A percentile compares a stretch with the other conserved stretches of the same genome.
These are phyloP conservation scores for Irpex lacteus DNA, from an alignment of 1,284 basidiomycete genomes.

Conservation along the genomic window DNA sequence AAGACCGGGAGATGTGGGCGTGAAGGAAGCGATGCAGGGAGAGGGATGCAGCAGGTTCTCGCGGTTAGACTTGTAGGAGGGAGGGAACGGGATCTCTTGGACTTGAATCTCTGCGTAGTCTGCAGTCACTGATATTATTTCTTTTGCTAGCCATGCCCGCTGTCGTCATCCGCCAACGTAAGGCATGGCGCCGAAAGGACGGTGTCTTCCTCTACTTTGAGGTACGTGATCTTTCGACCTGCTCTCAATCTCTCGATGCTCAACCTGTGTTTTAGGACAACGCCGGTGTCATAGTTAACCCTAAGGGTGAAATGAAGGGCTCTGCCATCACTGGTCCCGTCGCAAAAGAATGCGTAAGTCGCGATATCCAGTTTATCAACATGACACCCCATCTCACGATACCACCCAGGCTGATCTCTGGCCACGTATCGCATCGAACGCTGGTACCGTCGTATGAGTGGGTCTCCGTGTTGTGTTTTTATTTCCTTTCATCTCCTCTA, in stretches of 20 bases:
- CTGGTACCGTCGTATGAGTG: slow-evolving; percentile 90
- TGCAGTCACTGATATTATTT: slow-evolving; percentile 2
- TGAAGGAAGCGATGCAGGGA: background rate
- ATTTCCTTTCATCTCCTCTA: slow-evolving; percentile 19
- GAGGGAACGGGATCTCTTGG: background rate
- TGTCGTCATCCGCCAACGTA: slow-evolving; percentile 96
- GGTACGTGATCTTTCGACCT: slow-evolving; percentile 37
- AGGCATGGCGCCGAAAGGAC: slow-evolving; percentile 97
- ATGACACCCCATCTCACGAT: slow-evolving; percentile 1
- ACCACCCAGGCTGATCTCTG: slow-evolving; percentile 86
- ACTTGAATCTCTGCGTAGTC: background rate
- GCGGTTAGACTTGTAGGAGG: background rate
- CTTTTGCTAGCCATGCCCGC: slow-evolving; percentile 84
- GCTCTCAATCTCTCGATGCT: background rate
- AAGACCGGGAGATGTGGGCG: background rate
- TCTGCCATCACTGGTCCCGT: slow-evolving; percentile 98
- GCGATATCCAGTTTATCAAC: background rate
- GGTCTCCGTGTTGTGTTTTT: slow-evolving; percentile 13
- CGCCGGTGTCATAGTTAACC: slow-evolving; percentile 96
- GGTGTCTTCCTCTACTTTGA: slow-evolving; percentile 99
- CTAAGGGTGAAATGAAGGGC: slow-evolving; percentile 99
- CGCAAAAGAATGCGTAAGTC: slow-evolving; percentile 91
- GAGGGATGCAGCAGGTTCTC: background rate
- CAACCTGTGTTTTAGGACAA: slow-evolving; percentile 62
- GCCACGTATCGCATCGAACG: slow-evolving; percentile 99